These are phyloP conservation scores for Penicillium subrubescens DNA, from an alignment of 495 filamentous ascomycete species.

Conservation along the genomic window DNA sequence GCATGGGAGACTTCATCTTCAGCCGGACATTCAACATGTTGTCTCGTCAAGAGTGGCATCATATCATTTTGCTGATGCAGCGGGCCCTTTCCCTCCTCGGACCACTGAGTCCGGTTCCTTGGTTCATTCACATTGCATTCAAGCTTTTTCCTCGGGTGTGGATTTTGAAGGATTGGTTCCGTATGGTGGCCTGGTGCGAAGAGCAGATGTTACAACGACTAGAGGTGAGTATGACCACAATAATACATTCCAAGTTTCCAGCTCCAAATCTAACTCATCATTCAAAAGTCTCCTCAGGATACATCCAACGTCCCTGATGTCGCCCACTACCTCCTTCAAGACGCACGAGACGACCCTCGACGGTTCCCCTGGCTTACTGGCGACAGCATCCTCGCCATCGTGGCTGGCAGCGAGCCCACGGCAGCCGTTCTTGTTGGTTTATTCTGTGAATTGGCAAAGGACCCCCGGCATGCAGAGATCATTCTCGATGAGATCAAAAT, in stretches of 20 bases:
- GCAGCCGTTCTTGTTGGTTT: slow-evolving; percentile 16
- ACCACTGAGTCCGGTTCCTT: slow-evolving; percentile 33
- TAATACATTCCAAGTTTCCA: neutral
- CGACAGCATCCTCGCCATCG: slow-evolving; percentile 22
- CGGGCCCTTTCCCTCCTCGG: slow-evolving; percentile 24
- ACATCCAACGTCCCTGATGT: slow-evolving; percentile 17
- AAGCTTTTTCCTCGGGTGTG: slow-evolving; percentile 15
- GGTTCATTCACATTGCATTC: slow-evolving; percentile 39
- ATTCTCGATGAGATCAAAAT: slow-evolving; percentile 18
- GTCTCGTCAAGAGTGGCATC: slow-evolving; percentile 22
- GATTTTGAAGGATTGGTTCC: slow-evolving; percentile 20
- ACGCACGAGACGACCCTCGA: neutral
- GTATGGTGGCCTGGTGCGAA: slow-evolving; percentile 24
- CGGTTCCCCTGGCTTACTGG: slow-evolving; percentile 17
- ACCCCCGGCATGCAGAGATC: slow-evolving; percentile 10
- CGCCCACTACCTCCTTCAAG: slow-evolving; percentile 32
- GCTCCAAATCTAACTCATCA: neutral
- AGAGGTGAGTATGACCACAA: neutral
- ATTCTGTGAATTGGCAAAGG: slow-evolving; percentile 20
- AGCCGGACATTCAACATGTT: slow-evolving; percentile 45
- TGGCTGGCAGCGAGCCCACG: slow-evolving; percentile 25
- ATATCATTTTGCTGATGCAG: slow-evolving; percentile 15
- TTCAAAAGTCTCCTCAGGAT: slow-evolving; percentile 6
- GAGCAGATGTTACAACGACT: slow-evolving; percentile 12
- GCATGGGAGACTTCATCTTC: slow-evolving; percentile 42